Evolutionary conservation across 257 asterid species (phyloP).

Genomic region (Solanum sejunctum): DNA sequence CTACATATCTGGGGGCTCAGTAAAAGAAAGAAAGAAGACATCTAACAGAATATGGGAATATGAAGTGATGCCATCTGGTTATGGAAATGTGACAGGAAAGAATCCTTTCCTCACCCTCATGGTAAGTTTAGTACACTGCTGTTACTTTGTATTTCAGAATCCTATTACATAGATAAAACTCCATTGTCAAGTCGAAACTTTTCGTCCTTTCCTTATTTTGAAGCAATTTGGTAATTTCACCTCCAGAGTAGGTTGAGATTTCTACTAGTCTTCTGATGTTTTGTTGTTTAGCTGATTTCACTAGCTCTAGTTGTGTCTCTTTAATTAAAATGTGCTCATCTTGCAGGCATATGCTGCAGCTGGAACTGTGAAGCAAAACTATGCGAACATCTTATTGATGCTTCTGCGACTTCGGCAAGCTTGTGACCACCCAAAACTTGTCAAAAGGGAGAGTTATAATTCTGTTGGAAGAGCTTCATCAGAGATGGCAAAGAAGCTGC

Average conservation of each 20-base stretch:
- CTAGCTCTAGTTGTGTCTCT: not conserved
- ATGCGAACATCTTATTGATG: conserved; percentile 86
- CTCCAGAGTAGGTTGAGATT: not conserved
- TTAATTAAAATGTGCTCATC: not conserved
- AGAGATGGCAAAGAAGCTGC: conserved; percentile 55
- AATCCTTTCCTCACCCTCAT: not conserved
- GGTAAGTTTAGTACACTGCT: not conserved
- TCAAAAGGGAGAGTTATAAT: conserved; percentile 56
- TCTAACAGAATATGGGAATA: not conserved
- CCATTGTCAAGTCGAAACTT: not conserved
- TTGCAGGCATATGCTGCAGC: conserved; percentile 98
- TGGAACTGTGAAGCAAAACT: conserved; percentile 91
- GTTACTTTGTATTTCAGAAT: not conserved
- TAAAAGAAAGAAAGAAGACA: not conserved
- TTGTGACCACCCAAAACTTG: conserved; percentile 97
- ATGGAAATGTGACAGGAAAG: not conserved
- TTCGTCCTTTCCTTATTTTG: not conserved
- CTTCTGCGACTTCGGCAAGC: conserved; percentile 99
- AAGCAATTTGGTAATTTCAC: not conserved
- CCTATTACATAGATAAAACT: not conserved
- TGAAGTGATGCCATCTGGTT: not conserved
- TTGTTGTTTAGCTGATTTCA: not conserved
- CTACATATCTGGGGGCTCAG: not conserved
- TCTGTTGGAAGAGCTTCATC: conserved; percentile 53
- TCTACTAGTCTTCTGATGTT: not conserved